Base-by-base conservation (phyloP, 305 asterid species). In the Plantago coronopus region DNA sequence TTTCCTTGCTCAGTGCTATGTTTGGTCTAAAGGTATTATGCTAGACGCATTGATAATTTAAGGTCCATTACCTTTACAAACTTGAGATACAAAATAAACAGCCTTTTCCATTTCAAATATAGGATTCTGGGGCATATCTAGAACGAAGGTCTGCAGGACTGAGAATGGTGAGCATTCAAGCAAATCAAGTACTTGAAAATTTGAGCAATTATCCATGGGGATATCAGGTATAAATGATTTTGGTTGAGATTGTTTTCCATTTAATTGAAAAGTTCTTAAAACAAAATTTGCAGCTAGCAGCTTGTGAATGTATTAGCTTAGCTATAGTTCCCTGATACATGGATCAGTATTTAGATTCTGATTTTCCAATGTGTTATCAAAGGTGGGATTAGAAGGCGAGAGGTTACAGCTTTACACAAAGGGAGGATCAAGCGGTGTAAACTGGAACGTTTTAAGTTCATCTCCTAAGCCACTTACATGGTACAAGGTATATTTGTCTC, bases 321-420 rank as follows among this genome's bases (percentile, higher is more conserved):
- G 19, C 8, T 12, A 1, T 42, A 42, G 47, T 42, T 42, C 47
- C 47, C 12, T 12, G 9, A 34, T 3, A 34, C 0, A 9, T 44
- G 48, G 18, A 44, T 44, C 48, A 44, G 17, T 31, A 9, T 0
- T 29, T 54, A 21, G n/a, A 34, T 0, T n/a, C 19, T 54, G 43
- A 54, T 54, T n/a, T 17, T 16, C 29, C 8, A 10, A 20, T 9
- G 20, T 54, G 27, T 45, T 57, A 46, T 54, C 3, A 19, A 73
- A 91, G 98, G 81, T 88, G 57, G 98, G 98, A 67, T 77, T 86
- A 78, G 42, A 48, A 15, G 98, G 98, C 57, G 95, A 84, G 75
- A 83, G 44, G 63, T 66, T 73, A 49, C 75, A 75, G 45, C 5
- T 88, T 65, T 80, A 78, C 79, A 67, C 80, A 46, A 64, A 53